These are phyloP conservation scores for Cymbopogon citratus DNA, from an alignment of 176 grass and related monocot genomes.

Conservation along the genomic window DNA sequence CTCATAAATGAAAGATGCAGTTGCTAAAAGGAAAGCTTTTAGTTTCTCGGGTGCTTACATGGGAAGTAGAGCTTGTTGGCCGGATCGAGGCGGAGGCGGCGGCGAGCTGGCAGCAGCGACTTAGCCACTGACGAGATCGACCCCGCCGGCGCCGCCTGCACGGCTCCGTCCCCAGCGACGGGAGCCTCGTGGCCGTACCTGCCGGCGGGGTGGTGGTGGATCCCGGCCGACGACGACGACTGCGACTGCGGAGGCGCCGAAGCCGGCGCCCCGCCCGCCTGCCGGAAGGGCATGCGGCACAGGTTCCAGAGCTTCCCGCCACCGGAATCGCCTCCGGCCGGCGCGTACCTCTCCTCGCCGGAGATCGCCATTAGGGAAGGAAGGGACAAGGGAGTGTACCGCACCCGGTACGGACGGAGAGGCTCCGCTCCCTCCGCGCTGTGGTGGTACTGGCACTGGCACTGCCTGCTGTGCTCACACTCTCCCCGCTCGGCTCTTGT, in stretches of 20 bases:
- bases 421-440: background rate
- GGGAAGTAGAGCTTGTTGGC: conserved; percentile 92
- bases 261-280: conserved; percentile 34
- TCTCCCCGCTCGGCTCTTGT: background rate
- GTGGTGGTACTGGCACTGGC: background rate
- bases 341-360: conserved; percentile 45
- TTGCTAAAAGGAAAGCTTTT: background rate
- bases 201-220: conserved; percentile 50
- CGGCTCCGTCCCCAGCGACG: conserved; percentile 19
- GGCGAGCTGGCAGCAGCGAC: conserved; percentile 63
- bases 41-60: conserved; percentile 42
- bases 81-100: conserved; percentile 86
- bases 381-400: conserved; percentile 30
- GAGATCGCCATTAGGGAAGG: conserved; percentile 61
- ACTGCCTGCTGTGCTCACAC: background rate
- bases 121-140: conserved; percentile 80
- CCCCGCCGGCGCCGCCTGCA: conserved; percentile 16
- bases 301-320: conserved; percentile 82
- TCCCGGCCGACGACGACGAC: conserved; percentile 43
- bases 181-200: conserved; percentile 46
- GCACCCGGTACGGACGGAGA: background rate
- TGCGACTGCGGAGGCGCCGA: conserved; percentile 27
- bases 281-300: conserved; percentile 91
- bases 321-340: conserved; percentile 29
- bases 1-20: conserved; percentile 27